phyloP scores from a whole-genome alignment of 2,329 filamentous ascomycete genomes.

The Colletotrichum sp. region DNA sequence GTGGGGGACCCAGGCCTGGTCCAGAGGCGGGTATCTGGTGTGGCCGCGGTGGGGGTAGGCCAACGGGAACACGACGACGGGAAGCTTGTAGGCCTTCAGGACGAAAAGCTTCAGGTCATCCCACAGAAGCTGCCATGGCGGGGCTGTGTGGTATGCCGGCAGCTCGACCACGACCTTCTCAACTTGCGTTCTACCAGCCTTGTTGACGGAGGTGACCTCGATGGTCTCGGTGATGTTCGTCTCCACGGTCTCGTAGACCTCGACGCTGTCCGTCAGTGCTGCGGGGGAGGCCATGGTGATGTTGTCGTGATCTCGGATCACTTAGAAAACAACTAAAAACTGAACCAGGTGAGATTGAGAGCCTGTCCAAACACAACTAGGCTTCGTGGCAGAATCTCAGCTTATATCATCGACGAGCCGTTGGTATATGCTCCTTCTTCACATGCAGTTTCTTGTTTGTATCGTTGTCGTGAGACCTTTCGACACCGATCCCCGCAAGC shows the following conservation, averaged over 20 bases:
- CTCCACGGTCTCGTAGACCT: not conserved
- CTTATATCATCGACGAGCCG: not conserved
- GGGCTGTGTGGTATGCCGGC: not conserved
- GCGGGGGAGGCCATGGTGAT: not conserved
- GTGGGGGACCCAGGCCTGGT: not conserved
- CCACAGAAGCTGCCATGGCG: not conserved
- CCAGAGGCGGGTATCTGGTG: not conserved
- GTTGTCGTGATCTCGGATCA: not conserved
- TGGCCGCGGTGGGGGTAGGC: not conserved
- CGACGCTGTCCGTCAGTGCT: not conserved
- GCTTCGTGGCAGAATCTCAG: not conserved
- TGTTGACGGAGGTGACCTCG: not conserved
- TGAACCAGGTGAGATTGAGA: not conserved
- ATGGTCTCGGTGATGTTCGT: not conserved
- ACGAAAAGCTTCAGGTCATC: not conserved
- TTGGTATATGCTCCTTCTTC: not conserved
- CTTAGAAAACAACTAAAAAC: not conserved
- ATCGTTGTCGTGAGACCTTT: not conserved
- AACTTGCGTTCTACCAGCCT: not conserved
- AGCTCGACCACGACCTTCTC: not conserved
- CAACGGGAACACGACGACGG: not conserved
- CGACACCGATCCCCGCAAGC: not conserved
- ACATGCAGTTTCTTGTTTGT: not conserved
- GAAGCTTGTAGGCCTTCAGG: not conserved
- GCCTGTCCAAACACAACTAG: accelerated